A percentile compares a stretch with the other conserved stretches of the same genome.
These are phyloP conservation scores for Chrysoporthe austroafricana DNA, from an alignment of 2,329 filamentous ascomycete species.

Conservation along the genomic window DNA sequence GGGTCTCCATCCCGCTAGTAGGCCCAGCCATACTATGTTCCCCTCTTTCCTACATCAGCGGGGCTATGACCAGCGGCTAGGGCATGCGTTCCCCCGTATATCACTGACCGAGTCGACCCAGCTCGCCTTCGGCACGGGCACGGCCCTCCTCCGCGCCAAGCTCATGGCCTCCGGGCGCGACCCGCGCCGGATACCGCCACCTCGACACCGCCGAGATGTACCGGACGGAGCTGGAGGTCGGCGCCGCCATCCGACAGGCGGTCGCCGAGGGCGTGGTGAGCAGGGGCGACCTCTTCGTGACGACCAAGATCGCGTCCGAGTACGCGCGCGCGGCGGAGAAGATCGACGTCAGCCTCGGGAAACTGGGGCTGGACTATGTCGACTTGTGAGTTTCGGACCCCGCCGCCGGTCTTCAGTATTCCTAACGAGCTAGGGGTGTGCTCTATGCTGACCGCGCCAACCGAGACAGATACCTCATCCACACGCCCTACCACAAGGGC, in stretches of 20 bases:
- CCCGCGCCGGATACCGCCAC: neutral
- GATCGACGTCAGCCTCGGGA: conserved; percentile 56
- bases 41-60: neutral
- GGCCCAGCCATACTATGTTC: neutral
- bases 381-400: conserved; percentile 54
- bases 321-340: conserved; percentile 38
- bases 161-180: neutral
- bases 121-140: conserved; percentile 10
- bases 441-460: too few relatives aligned
- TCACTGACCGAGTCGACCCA: neutral
- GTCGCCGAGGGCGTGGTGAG: conserved; percentile 26
- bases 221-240: conserved; percentile 24
- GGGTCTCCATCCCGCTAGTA: conserved; percentile 14
- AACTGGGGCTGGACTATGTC: conserved; percentile 67
- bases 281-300: conserved; percentile 22
- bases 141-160: conserved; percentile 6
- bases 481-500: conserved; percentile 15
- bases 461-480: conserved; percentile 37
- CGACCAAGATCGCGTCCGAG: conserved; percentile 19
- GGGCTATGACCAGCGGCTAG: neutral
- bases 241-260: conserved; percentile 16
- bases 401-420: too few relatives aligned
- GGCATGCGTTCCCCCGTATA: too few relatives aligned
- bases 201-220: conserved; percentile 11
- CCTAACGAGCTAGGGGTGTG: too few relatives aligned